A percentile compares a stretch with the other conserved stretches of the same genome.
Conservation (phyloP, 139 green algal genomes). For the Yamagishiella unicocca region DNA sequence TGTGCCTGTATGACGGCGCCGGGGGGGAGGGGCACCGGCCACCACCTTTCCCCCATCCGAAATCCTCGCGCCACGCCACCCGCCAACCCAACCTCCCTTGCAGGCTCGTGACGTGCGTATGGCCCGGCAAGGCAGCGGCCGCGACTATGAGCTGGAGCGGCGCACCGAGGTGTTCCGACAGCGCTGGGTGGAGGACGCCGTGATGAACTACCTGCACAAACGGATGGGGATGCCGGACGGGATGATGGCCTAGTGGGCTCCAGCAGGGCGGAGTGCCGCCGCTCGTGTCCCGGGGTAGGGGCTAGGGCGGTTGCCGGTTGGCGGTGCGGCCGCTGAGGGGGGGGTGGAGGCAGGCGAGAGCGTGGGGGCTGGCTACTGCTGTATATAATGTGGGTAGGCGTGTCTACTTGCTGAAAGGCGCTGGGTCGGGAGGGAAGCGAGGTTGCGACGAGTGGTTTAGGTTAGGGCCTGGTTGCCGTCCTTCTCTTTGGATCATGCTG, state of each 20-base stretch:
- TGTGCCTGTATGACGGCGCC: too few relatives aligned
- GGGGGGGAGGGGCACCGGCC: too few relatives aligned
- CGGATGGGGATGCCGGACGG: slow-evolving; percentile 39
- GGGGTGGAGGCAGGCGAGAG: background rate
- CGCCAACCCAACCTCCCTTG: background rate
- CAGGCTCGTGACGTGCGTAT: slow-evolving; percentile 64
- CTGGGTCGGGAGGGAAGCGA: too few relatives aligned
- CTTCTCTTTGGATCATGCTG: too few relatives aligned
- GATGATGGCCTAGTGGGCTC: background rate
- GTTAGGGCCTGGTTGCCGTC: too few relatives aligned
- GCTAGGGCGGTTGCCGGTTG: background rate
- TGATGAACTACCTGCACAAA: slow-evolving; percentile 79
- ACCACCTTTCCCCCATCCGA: background rate
- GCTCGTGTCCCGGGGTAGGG: background rate
- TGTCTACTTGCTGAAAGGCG: too few relatives aligned
- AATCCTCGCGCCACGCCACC: background rate
- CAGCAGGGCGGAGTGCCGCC: background rate
- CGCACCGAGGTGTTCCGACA: slow-evolving; percentile 67
- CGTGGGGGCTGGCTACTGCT: too few relatives aligned
- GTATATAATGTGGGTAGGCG: too few relatives aligned
- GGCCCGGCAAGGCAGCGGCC: background rate
- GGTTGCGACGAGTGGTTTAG: too few relatives aligned
- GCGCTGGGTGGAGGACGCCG: slow-evolving; percentile 80
- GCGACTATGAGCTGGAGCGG: slow-evolving; percentile 56
- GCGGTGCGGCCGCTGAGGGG: background rate